Base-by-base conservation (phyloP, 163 green algal species). In the Picocystis sp. region DNA sequence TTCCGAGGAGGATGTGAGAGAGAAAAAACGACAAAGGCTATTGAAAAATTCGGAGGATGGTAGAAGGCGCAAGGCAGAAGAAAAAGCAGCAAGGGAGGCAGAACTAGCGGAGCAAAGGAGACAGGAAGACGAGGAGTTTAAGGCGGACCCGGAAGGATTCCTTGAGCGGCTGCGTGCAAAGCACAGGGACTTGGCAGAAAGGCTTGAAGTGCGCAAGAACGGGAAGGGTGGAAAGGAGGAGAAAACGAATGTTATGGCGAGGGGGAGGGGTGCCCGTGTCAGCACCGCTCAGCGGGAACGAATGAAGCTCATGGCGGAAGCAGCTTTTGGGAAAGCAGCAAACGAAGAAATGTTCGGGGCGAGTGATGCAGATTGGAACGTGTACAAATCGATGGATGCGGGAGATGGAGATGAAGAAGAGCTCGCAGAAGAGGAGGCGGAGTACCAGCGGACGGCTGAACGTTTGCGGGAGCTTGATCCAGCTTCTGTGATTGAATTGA, bases 371-470 rank as follows among this genome's bases (percentile, higher is more conserved):
- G 65, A 70, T 17, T 73, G 65, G 65, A 54, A 73, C 46, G 61
- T 73, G 19, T 73, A 73, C 47, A 53, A 63, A 38, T 22, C 50
- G 3, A 73, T 73, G 61, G 56, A 70, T 35, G 34, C n/a, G 53
- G 13, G 46, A 45, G 25, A 42, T 50, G 48, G 62, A 65, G 19
- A 50, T 52, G 10, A 55, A 65, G n/a, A 47, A 42, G 11, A 38
- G 29, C 5, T 38, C 8, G 29, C 29, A 38, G 58, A 60, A 14
- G 60, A 70, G 44, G 55, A 60, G n/a, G 55, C 22, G 15, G 59
- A 68, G 47, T 50, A 60, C 3, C 24, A 51, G 29, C 55, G 49
- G 61, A 61, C 55, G 5, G 11, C 29, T 38, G 29, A 38, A 38
- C 29, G 29, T 12, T 38, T 38, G 8, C 29, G 29, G 8, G 29